These are phyloP conservation scores for Nemophila menziesii DNA, from an alignment of 257 asterid species.

Conservation along the genomic window DNA sequence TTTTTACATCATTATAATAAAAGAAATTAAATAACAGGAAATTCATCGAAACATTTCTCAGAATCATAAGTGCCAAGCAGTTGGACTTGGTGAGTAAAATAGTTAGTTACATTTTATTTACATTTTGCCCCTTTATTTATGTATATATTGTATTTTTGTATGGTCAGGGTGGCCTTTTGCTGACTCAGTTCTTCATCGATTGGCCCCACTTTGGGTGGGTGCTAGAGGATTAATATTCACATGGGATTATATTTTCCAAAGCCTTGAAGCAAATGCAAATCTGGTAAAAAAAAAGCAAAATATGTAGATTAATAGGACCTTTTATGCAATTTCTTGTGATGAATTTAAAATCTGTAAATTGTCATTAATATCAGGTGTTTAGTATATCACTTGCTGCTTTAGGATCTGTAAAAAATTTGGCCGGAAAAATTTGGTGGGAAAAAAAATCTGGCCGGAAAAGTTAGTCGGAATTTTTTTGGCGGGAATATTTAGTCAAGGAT, in stretches of 20 bases:
- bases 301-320: neutral
- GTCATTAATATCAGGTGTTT: constrained; percentile 46
- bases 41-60: constrained; percentile 96
- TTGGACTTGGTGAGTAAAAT: constrained; percentile 76
- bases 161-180: constrained; percentile 97
- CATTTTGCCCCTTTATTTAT: too few relatives aligned
- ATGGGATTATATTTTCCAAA: constrained; percentile 92
- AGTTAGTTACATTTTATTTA: constrained; percentile 1
- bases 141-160: constrained; percentile 10
- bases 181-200: constrained; percentile 85
- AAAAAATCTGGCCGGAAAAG: too few relatives aligned
- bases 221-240: constrained; percentile 96
- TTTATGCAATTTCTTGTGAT: neutral
- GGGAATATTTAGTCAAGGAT: too few relatives aligned
- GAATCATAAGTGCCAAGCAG: constrained; percentile 97
- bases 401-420: too few relatives aligned
- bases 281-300: constrained; percentile 33
- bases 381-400: constrained; percentile 86
- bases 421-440: too few relatives aligned
- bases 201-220: constrained; percentile 99
- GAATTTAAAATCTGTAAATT: too few relatives aligned
- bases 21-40: constrained; percentile 75
- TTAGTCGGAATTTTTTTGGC: too few relatives aligned
- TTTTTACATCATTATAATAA: too few relatives aligned
- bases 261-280: constrained; percentile 94